A percentile compares a stretch with the other conserved stretches of the same genome.
These are phyloP conservation scores for Herpetospermum pedunculosum DNA, from an alignment of 306 rosid species.

Conservation along the genomic window DNA sequence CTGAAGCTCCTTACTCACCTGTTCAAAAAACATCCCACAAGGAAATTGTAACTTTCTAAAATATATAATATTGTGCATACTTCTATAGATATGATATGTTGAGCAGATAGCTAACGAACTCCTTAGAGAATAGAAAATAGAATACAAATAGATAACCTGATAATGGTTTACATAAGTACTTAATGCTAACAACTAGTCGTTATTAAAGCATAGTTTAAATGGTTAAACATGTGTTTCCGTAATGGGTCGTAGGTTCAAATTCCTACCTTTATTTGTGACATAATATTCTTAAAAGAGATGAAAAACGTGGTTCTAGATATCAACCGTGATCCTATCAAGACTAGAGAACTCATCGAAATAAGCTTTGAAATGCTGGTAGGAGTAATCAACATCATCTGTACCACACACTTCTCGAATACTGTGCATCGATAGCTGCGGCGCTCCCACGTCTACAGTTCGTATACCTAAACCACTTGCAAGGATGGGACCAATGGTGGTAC, in stretches of 20 bases:
- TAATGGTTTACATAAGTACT: not conserved
- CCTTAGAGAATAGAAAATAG: not conserved
- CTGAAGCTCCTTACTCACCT: no score
- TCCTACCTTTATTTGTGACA: not conserved
- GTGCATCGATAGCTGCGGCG: slow-evolving; percentile 94
- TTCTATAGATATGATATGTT: not conserved
- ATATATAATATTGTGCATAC: no score
- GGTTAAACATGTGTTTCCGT: no score
- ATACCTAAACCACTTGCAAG: slow-evolving; percentile 92
- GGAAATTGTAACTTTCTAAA: no score
- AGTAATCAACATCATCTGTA: slow-evolving; percentile 62
- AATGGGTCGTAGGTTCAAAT: not conserved
- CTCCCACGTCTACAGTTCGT: slow-evolving; percentile 88
- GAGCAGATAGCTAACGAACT: not conserved
- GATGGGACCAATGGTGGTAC: slow-evolving; percentile 95
- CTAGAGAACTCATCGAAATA: slow-evolving; percentile 50
- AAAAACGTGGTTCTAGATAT: slow-evolving; percentile 20
- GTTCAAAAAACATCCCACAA: no score
- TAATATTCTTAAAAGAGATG: not conserved
- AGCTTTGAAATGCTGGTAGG: slow-evolving; percentile 79
- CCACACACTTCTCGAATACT: slow-evolving; percentile 89
- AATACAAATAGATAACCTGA: not conserved
- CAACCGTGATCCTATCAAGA: slow-evolving; percentile 49
- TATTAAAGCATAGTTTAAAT: not conserved
- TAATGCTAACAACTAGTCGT: not conserved